Conservation (phyloP, 805 yeast species). For the Candida khao-thaluensis region DNA sequence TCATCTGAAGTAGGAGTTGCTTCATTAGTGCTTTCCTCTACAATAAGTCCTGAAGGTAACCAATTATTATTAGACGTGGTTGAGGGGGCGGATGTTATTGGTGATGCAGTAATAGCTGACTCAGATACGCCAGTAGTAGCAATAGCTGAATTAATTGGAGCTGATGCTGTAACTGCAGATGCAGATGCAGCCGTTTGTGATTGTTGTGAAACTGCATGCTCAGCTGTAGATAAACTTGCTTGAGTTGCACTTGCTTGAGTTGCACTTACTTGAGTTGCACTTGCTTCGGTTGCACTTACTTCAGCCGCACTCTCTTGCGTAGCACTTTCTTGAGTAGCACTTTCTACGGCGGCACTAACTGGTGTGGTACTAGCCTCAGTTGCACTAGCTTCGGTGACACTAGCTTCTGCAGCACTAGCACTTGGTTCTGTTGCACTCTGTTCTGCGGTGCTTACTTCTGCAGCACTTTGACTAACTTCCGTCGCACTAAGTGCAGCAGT, state of each 20-base stretch:
- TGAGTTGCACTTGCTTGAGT: conserved; percentile 6
- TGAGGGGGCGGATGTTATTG: conserved; percentile 11
- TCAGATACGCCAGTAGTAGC: conserved; percentile 11
- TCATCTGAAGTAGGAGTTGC: conserved; percentile 29
- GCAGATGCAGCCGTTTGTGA: conserved; percentile 7
- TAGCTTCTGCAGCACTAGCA: neutral
- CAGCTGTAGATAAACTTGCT: neutral
- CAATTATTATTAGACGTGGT: conserved; percentile 23
- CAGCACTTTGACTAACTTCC: neutral
- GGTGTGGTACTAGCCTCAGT: neutral
- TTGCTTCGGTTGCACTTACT: neutral
- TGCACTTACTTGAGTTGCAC: conserved; percentile 2
- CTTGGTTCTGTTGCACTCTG: no score
- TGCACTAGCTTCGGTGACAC: neutral
- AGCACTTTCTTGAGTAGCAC: neutral
- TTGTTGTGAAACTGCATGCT: conserved; percentile 1
- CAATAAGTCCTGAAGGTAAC: conserved; percentile 37
- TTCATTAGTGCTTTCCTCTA: conserved; percentile 20
- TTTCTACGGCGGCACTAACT: no score
- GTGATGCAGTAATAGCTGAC: conserved; percentile 14
- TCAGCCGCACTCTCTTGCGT: conserved; percentile 8
- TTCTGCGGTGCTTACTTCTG: neutral
- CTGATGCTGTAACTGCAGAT: conserved; percentile 8
- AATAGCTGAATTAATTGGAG: conserved; percentile 6
- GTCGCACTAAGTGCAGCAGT: neutral